phyloP scores from a whole-genome alignment of 768 basidiomycete genomes.

The Suillus variegatus region DNA sequence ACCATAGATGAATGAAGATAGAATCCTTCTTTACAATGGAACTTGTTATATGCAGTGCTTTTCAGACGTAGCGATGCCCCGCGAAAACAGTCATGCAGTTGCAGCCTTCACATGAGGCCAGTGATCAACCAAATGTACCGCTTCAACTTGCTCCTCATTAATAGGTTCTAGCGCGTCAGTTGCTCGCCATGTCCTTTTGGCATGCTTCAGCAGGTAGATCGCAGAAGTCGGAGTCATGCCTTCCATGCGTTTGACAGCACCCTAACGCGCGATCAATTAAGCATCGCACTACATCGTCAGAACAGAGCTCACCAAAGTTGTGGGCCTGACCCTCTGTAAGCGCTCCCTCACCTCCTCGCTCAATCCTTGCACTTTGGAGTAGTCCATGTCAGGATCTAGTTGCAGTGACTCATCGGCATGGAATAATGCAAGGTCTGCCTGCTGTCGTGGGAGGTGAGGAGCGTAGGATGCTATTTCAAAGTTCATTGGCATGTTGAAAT shows the following conservation, averaged over 20 bases:
- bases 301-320: conserved; percentile 56
- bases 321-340: conserved; percentile 59
- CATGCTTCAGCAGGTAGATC: conserved; percentile 67
- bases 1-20: background rate
- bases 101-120: background rate
- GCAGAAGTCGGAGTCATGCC: conserved; percentile 86
- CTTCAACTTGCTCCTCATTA: background rate
- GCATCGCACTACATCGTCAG: background rate
- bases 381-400: conserved; percentile 74
- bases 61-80: background rate
- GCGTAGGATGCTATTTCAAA: conserved; percentile 54
- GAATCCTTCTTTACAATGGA: background rate
- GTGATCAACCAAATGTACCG: background rate
- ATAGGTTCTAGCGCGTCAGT: background rate
- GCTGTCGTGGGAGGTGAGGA: conserved; percentile 68
- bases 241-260: conserved; percentile 91
- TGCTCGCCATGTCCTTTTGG: conserved; percentile 39
- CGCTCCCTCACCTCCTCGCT: conserved; percentile 77
- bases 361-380: conserved; percentile 60
- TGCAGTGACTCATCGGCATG: conserved; percentile 71
- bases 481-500: background rate
- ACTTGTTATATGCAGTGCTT: background rate
- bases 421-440: conserved; percentile 73
- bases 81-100: background rate
- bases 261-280: conserved; percentile 43